Conservation (phyloP, 345 rosid genomes). For the Acer saccharum region DNA sequence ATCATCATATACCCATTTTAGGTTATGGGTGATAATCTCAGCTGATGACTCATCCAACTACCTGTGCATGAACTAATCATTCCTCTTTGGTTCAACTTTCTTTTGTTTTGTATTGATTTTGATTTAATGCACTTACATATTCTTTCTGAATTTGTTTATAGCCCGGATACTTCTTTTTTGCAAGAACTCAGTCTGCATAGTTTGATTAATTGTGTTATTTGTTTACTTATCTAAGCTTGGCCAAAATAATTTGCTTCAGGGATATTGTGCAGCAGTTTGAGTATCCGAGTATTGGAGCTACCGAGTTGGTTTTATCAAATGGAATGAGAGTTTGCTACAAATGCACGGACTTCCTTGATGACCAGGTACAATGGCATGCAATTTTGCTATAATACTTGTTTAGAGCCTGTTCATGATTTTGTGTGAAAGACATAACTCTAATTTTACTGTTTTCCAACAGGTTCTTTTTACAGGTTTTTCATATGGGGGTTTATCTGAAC, state of each 20-base stretch:
- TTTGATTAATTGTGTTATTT: not conserved
- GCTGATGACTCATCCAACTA: not conserved
- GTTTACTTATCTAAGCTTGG: constrained; percentile 27
- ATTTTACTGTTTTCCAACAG: constrained; percentile 39
- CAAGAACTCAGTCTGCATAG: not conserved
- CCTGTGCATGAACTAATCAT: not conserved
- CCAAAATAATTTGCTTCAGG: constrained; percentile 49
- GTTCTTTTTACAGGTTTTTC: constrained; percentile 91
- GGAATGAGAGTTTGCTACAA: constrained; percentile 87
- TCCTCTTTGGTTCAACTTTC: constrained; percentile 1
- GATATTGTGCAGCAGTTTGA: constrained; percentile 52
- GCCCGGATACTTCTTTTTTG: not conserved
- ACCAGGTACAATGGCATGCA: constrained; percentile 61
- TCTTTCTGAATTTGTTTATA: not conserved
- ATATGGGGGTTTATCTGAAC: constrained; percentile 93
- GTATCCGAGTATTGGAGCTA: constrained; percentile 71
- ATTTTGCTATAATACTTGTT: not conserved
- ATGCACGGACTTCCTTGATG: constrained; percentile 83
- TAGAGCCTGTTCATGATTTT: not conserved
- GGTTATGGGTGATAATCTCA: constrained; percentile 9
- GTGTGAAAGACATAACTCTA: constrained; percentile 8
- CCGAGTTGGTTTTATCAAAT: constrained; percentile 78
- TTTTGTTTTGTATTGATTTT: not conserved
- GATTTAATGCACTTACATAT: not conserved
- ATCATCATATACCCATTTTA: not conserved